These are phyloP conservation scores for Neonectria ditissima DNA, from an alignment of 2,329 filamentous ascomycete species.

Conservation along the genomic window DNA sequence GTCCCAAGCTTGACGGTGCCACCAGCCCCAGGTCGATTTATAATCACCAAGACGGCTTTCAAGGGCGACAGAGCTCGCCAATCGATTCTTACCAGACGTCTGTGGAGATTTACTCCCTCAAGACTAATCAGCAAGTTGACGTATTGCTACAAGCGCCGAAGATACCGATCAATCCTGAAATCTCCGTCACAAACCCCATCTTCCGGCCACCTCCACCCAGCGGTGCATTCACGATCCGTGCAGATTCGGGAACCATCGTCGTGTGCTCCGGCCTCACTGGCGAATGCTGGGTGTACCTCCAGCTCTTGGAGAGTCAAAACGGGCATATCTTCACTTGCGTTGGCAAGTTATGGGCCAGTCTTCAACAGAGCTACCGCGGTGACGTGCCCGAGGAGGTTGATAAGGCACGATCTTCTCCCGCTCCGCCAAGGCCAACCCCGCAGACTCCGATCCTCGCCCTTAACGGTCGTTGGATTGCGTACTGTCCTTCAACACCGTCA, in stretches of 20 bases:
- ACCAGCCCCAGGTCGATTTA: constrained; percentile 56
- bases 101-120: constrained; percentile 89
- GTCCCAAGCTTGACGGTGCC: constrained; percentile 56
- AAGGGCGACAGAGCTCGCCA: constrained; percentile 50
- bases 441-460: constrained; percentile 77
- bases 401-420: constrained; percentile 50
- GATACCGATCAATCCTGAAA: constrained; percentile 65
- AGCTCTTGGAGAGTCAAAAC: constrained; percentile 58
- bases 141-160: constrained; percentile 79
- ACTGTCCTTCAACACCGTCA: constrained; percentile 78
- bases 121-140: constrained; percentile 76
- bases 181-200: constrained; percentile 70
- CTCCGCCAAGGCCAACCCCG: constrained; percentile 55
- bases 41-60: constrained; percentile 52
- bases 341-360: constrained; percentile 91
- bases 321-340: constrained; percentile 71
- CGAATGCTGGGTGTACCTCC: constrained; percentile 83
- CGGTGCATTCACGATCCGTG: constrained; percentile 79
- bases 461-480: constrained; percentile 80
- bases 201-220: constrained; percentile 77
- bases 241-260: constrained; percentile 77
- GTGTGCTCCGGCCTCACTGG: constrained; percentile 86
- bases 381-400: constrained; percentile 62
- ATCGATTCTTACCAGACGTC: constrained; percentile 83
- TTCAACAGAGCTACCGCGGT: constrained; percentile 71